Base-by-base conservation (phyloP, 1,139 yeast genomes). In the Geotrichum siamense region DNA sequence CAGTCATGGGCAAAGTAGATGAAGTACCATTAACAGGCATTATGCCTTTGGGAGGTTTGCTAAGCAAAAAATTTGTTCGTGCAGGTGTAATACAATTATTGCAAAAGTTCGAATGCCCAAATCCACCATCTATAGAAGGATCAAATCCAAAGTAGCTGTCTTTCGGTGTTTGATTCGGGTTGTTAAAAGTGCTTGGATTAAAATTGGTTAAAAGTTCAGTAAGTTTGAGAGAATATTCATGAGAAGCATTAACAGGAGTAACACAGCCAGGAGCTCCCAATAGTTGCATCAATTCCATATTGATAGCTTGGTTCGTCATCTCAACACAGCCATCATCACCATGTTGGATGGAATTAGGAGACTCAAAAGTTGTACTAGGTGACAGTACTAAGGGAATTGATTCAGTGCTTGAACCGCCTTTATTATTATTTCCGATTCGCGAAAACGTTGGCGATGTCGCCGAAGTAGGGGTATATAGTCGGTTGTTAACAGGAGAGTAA, bases 221-320 rank as follows among this genome's bases (percentile, higher is more conserved):
- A 16, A 45, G 39, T 19, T 33, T 39, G 9, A 45, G 21, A n/a
- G 48, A 45, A 19, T 39, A 45, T 16, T 45, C 48, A 16, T 42
- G 44, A 4, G 43, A 15, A 12, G 41, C 46, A 25, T 45, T 42
- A 16, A 45, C 44, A 2, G 48, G 48, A 2, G 45, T 26, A 29
- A 38, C 5, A 16, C 19, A 15, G 20, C 19, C 35, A 4, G 34
- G 20, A 10, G 12, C 33, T 15, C 21, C 21, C 5, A 33, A 21
- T 5, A 33, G 13, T 13, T 20, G 27, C 26, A 33, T 10, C 4
- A 33, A 12, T n/a, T 33, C 37, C 12, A 33, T 33, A 20, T 30
- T 30, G 21, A 30, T 10, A 15, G 37, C 16, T 33, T 31, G 34
- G 34, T 31, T 13, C 15, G 21, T 21, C 34, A 15, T 16, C 9